Percentiles rank a stretch among this genome's conserved stretches.
Conservation (phyloP, 345 rosid genomes). For the Camelina hispida region DNA sequence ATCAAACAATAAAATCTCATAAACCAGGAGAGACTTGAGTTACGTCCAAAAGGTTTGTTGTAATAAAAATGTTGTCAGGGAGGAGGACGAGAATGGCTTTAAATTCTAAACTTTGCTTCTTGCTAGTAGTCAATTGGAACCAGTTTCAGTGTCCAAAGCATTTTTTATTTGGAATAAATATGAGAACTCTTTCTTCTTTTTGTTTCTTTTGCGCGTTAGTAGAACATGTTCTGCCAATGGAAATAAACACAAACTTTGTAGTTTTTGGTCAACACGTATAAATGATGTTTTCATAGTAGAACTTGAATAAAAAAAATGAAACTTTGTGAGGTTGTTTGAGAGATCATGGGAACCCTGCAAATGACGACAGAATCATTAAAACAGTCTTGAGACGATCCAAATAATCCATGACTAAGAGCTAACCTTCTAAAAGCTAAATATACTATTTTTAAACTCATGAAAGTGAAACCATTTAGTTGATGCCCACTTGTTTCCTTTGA, state of each 20-base stretch:
- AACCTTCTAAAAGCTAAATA: constrained; percentile 16
- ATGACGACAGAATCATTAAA: not conserved
- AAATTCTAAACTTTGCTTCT: not conserved
- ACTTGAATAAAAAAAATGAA: too few relatives aligned
- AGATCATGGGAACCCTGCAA: constrained; percentile 18
- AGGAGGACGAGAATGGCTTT: not conserved
- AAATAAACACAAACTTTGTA: not conserved
- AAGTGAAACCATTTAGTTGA: constrained; percentile 86
- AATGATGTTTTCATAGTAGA: not conserved
- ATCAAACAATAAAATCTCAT: not conserved
- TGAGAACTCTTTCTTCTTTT: not conserved
- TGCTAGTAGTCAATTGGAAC: not conserved
- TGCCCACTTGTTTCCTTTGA: constrained; percentile 89
- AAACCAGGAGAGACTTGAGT: not conserved
- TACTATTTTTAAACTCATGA: constrained; percentile 49
- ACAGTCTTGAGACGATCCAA: not conserved
- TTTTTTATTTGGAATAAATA: not conserved
- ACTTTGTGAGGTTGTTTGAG: not conserved
- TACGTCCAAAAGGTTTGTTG: not conserved
- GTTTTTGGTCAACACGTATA: not conserved
- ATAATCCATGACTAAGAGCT: not conserved
- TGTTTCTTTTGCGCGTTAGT: not conserved
- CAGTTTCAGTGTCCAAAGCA: not conserved
- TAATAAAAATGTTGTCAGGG: not conserved
- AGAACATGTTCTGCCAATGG: not conserved